phyloP scores from a whole-genome alignment of 805 yeast genomes.

The Ogataea salicorniae region DNA sequence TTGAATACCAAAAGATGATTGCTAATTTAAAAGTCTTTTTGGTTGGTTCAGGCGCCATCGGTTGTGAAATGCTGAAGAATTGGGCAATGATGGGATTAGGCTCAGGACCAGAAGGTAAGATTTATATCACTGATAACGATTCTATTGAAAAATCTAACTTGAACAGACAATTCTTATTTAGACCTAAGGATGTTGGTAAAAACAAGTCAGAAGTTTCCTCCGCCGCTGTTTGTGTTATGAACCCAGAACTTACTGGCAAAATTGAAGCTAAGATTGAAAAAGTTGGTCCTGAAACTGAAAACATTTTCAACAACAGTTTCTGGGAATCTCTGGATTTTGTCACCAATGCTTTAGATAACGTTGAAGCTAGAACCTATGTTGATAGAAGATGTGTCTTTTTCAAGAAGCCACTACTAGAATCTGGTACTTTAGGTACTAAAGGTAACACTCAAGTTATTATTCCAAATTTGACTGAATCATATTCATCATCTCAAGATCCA shows the following conservation, averaged over 20 bases:
- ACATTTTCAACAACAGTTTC: slow-evolving; percentile 76
- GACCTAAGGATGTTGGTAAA: slow-evolving; percentile 91
- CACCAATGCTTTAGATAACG: slow-evolving; percentile 94
- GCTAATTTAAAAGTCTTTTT: slow-evolving; percentile 79
- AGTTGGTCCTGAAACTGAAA: slow-evolving; percentile 91
- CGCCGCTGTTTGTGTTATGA: slow-evolving; percentile 75
- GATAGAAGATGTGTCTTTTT: slow-evolving; percentile 95
- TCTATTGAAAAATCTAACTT: slow-evolving; percentile 92
- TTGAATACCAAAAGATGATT: slow-evolving; percentile 64
- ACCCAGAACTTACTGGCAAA: slow-evolving; percentile 74
- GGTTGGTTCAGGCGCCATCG: slow-evolving; percentile 98
- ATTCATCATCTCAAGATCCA: slow-evolving; percentile 95
- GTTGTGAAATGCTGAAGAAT: slow-evolving; percentile 96
- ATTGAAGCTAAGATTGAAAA: slow-evolving; percentile 76
- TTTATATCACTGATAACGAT: slow-evolving; percentile 87
- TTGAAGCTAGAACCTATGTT: slow-evolving; percentile 96
- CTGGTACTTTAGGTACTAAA: slow-evolving; percentile 97
- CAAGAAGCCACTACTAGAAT: slow-evolving; percentile 85
- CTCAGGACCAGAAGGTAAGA: slow-evolving; percentile 82
- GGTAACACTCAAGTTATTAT: slow-evolving; percentile 97
- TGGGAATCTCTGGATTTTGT: slow-evolving; percentile 85
- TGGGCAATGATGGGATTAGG: slow-evolving; percentile 98
- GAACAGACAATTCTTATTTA: slow-evolving; percentile 92
- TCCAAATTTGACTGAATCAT: slow-evolving; percentile 91
- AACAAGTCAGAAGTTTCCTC: slow-evolving; percentile 91